A percentile compares a stretch with the other conserved stretches of the same genome.
These are phyloP conservation scores for Radiomyces spectabilis DNA, from an alignment of 192 early-diverging fungal species.

Conservation along the genomic window DNA sequence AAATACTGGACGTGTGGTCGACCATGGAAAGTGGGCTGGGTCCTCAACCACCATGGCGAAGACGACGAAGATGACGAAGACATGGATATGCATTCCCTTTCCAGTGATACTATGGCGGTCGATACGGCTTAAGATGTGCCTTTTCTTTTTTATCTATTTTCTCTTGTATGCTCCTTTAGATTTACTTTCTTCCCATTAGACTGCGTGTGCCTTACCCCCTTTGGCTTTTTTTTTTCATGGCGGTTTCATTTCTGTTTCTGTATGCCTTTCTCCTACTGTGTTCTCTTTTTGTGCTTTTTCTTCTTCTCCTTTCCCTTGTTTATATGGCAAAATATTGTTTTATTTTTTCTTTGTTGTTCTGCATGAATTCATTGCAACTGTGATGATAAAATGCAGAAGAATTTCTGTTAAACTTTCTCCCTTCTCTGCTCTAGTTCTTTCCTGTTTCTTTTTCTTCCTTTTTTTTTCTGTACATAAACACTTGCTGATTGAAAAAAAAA, in stretches of 20 bases:
- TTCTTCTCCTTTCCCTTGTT: not conserved
- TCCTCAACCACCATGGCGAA: slow-evolving; percentile 6
- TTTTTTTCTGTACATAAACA: not conserved
- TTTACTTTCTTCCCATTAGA: not conserved
- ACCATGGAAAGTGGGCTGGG: slow-evolving; percentile 34
- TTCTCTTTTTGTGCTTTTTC: not conserved
- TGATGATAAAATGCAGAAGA: too few relatives aligned
- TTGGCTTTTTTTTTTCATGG: not conserved
- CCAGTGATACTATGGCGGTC: too few relatives aligned
- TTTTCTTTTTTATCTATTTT: not conserved
- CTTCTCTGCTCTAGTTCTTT: not conserved
- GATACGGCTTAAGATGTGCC: too few relatives aligned
- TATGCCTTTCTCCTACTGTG: not conserved
- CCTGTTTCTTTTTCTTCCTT: not conserved
- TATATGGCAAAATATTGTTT: too few relatives aligned
- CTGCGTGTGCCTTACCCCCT: not conserved
- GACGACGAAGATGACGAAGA: not conserved
- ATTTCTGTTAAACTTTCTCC: too few relatives aligned
- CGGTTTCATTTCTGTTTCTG: not conserved
- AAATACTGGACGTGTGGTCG: slow-evolving; percentile 28
- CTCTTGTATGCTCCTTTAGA: not conserved
- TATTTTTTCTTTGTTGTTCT: too few relatives aligned
- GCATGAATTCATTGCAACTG: too few relatives aligned
- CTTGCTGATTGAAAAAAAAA: not conserved
- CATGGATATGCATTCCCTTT: not conserved